Conservation (phyloP, 2,329 filamentous ascomycete species). For the Thelonectria olida region DNA sequence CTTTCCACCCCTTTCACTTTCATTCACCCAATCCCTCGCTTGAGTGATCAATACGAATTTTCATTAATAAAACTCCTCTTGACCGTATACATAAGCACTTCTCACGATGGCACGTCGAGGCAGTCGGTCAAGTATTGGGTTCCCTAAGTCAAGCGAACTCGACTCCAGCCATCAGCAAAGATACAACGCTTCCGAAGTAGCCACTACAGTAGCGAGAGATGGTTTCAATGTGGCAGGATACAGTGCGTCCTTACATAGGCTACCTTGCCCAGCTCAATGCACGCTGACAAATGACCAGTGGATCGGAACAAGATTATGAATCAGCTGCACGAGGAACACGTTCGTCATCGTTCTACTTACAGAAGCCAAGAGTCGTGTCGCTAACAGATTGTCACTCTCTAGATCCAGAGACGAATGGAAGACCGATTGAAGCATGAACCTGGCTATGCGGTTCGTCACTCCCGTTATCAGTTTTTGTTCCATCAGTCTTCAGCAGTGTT, state of each 20-base stretch:
- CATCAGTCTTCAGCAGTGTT: neutral
- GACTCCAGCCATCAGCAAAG: conserved; percentile 5
- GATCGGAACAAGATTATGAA: conserved; percentile 4
- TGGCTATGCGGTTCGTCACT: neutral
- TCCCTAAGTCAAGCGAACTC: conserved; percentile 7
- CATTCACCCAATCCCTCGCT: neutral
- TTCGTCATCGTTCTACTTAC: conserved; percentile 3
- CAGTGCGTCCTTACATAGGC: neutral
- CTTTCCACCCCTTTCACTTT: neutral
- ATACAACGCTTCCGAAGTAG: conserved; percentile 5
- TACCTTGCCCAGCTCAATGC: neutral
- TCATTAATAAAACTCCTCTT: neutral
- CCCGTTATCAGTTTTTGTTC: neutral
- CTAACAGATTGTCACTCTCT: neutral
- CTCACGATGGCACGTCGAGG: neutral
- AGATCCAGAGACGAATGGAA: conserved; percentile 4
- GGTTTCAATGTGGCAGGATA: conserved; percentile 6
- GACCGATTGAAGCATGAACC: conserved; percentile 5
- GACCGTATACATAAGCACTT: neutral
- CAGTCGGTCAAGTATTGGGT: conserved; percentile 3
- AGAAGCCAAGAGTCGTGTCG: neutral
- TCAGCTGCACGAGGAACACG: conserved; percentile 3
- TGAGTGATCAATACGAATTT: neutral
- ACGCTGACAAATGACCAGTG: conserved; percentile 2
- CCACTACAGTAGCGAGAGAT: conserved; percentile 3